Percentiles rank a stretch among this genome's conserved stretches.
Conservation (phyloP, 495 filamentous ascomycete genomes). For the Choiromyces venosus region DNA sequence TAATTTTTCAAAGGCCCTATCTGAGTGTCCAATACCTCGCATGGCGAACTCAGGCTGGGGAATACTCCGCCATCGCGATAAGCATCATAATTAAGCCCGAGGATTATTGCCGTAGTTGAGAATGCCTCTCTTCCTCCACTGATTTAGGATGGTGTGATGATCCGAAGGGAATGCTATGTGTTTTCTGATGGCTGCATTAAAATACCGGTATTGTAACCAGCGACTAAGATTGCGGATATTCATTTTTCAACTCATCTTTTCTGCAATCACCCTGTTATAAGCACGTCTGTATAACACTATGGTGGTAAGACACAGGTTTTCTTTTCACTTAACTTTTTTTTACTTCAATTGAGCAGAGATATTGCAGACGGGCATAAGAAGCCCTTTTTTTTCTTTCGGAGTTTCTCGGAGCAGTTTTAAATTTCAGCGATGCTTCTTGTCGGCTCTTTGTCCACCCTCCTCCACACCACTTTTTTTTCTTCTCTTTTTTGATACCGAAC, state of each 20-base stretch:
- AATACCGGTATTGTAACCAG: background rate
- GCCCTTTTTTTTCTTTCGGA: background rate
- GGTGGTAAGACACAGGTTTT: background rate
- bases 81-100: constrained; percentile 6
- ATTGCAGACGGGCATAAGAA: background rate
- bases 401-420: background rate
- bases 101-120: background rate
- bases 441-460: background rate
- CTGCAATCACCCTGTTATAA: background rate
- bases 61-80: background rate
- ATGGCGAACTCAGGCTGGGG: background rate
- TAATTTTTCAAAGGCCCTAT: background rate
- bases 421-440: background rate
- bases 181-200: background rate
- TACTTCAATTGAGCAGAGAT: background rate
- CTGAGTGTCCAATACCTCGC: background rate
- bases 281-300: background rate
- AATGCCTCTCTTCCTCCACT: background rate
- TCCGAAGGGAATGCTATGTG: background rate
- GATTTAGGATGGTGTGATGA: background rate
- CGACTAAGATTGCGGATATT: background rate
- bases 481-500: background rate
- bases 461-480: background rate
- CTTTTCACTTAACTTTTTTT: background rate
- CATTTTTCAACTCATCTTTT: constrained; percentile 1